Evolutionary conservation across 108 stramenopile genomes (phyloP).

Genomic region (Bacterosira constricta): DNA sequence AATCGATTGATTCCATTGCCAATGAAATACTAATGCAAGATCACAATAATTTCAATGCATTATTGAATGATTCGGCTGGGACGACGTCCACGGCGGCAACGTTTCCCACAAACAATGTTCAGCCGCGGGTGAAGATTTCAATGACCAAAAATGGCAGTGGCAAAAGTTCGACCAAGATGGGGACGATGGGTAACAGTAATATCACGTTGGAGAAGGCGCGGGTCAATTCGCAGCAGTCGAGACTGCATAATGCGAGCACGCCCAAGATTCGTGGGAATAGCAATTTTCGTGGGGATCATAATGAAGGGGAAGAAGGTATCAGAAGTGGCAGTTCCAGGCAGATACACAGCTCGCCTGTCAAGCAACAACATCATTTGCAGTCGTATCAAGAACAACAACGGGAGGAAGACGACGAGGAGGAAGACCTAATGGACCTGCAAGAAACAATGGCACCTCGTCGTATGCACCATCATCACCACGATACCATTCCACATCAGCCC

Average conservation of each 20-base stretch:
- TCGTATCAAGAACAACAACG: conserved; percentile 2
- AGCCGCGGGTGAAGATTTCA: background rate
- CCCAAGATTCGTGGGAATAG: conserved; percentile 41
- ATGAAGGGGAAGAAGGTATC: background rate
- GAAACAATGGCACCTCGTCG: background rate
- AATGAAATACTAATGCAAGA: no score
- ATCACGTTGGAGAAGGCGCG: background rate
- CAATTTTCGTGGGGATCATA: conserved; percentile 10
- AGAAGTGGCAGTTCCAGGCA: background rate
- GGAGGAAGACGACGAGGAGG: background rate
- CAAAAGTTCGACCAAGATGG: background rate
- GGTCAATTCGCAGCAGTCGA: conserved; percentile 6
- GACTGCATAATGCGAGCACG: conserved; percentile 36
- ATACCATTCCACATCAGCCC: conserved; percentile 2
- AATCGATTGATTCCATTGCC: background rate
- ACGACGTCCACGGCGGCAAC: background rate
- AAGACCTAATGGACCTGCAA: background rate
- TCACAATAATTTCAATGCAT: no score
- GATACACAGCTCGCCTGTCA: background rate
- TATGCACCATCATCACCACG: background rate
- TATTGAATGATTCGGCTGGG: background rate
- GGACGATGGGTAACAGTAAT: background rate
- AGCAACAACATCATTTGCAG: background rate
- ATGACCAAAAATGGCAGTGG: background rate
- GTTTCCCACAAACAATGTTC: conserved; percentile 6